Evolutionary conservation across 2,329 filamentous ascomycete species (phyloP), one percentile per base, ranked within the genome.

Genomic region (Diaporthe vexans): DNA sequence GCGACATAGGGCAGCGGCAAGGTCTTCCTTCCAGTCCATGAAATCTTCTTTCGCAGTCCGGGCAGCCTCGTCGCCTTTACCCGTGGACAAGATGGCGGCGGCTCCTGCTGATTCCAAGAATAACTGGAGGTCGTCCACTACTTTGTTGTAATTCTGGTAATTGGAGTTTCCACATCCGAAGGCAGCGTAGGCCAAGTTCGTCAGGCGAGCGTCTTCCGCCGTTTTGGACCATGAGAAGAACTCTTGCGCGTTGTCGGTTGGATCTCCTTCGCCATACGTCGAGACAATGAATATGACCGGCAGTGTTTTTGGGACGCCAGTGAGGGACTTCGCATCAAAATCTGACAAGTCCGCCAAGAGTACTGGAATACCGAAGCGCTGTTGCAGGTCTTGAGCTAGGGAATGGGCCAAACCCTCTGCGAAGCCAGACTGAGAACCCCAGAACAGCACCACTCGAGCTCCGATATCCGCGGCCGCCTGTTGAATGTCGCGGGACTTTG

Each of bases 171-270:
- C 48, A 51, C 48, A 51, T 8, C 48, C 48, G 24, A 51, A 51
- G 9, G 48, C 7, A 11, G 48, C 48, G 5, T 10, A 51, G 8
- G 21, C 10, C 9, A 24, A 21, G 9, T 10, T 10, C n/a, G 8
- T 51, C 48, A 51, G 24, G 9, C 48, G 13, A 51, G 48, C 24
- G 21, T 4, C n/a, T 15, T 51, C 48, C 24, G 48, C 48, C 6
- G 48, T 51, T 51, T n/a, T 51, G n/a, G 48, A 51, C 48, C 48
- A 51, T 24, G 48, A 51, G 48, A 51, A 51, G 48, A 51, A 51
- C 11, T 51, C 48, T 51, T 51, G 48, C 5, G 48, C 21, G 13
- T 51, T 51, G 48, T 51, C 48, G 9, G 48, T 7, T 51, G 48
- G 48, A 24, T 51, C 48, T n/a, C 48, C 48, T 51, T 51, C 48